These are phyloP conservation scores for Lithocarpus polystachyus DNA, from an alignment of 306 rosid species.

Conservation along the genomic window DNA sequence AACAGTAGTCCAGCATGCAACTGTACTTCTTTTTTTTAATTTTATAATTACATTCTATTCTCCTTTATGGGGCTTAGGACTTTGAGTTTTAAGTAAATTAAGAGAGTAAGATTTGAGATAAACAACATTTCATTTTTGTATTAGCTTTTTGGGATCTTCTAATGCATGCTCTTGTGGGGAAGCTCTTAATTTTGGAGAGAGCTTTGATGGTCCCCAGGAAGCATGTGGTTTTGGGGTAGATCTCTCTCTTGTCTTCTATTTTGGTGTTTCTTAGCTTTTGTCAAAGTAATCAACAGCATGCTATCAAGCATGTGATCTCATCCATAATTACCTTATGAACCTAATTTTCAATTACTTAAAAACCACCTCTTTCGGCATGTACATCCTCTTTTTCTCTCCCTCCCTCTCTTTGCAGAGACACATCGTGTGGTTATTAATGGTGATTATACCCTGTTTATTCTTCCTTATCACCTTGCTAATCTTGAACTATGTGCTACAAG, in stretches of 20 bases:
- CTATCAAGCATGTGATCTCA: slow-evolving; percentile 71
- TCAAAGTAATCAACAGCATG: slow-evolving; percentile 69
- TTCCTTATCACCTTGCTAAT: slow-evolving; percentile 30
- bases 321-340: slow-evolving; percentile 40
- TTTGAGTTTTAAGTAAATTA: slow-evolving; percentile 44
- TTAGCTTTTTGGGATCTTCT: slow-evolving; percentile 83
- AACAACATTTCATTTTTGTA: slow-evolving; percentile 46
- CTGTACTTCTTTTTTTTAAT: slow-evolving; percentile 25
- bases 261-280: slow-evolving; percentile 39
- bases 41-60: slow-evolving; percentile 9
- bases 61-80: slow-evolving; percentile 55
- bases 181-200: slow-evolving; percentile 34
- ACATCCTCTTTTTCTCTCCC: not conserved
- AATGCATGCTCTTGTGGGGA: slow-evolving; percentile 51
- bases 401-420: slow-evolving; percentile 15
- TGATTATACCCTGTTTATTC: slow-evolving; percentile 29
- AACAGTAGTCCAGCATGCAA: slow-evolving; percentile 56
- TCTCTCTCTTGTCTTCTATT: slow-evolving; percentile 35
- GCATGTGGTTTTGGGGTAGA: slow-evolving; percentile 72
- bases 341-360: slow-evolving; percentile 27
- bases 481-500: slow-evolving; percentile 32
- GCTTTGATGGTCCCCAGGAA: slow-evolving; percentile 63
- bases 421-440: slow-evolving; percentile 25
- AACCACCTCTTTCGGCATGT: not conserved
- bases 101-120: slow-evolving; percentile 42